These are phyloP conservation scores for Bryoerythrophyllum caledonicum DNA, from an alignment of 225 moss, liverwort and hornwort species.

Conservation along the genomic window DNA sequence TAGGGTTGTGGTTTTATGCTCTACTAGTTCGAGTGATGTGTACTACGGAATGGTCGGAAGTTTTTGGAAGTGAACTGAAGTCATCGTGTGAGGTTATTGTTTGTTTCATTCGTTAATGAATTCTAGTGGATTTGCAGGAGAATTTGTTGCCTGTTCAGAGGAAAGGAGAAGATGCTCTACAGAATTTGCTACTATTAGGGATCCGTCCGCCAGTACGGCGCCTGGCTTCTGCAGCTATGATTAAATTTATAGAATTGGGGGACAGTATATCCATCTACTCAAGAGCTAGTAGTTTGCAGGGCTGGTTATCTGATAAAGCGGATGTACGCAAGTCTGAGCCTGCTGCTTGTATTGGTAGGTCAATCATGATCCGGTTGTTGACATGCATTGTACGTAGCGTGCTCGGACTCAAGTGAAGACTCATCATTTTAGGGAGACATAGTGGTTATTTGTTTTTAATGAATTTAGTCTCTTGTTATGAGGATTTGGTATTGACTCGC, in stretches of 20 bases:
- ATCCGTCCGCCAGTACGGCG: conserved; percentile 90
- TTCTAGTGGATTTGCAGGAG: conserved; percentile 49
- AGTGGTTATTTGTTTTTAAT: not conserved
- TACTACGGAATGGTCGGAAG: not conserved
- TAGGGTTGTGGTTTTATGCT: conserved; percentile 7
- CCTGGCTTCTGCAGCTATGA: conserved; percentile 85
- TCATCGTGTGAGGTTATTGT: conserved; percentile 1
- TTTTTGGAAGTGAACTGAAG: not conserved
- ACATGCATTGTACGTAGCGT: conserved; percentile 10
- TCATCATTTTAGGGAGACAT: not conserved
- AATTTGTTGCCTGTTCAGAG: conserved; percentile 75
- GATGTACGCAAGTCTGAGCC: conserved; percentile 88
- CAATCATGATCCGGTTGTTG: not conserved
- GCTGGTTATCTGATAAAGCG: conserved; percentile 98
- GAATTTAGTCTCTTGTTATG: conserved; percentile 5
- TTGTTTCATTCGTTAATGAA: conserved; percentile 12
- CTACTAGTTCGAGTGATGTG: conserved; percentile 1
- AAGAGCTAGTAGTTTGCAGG: conserved; percentile 92
- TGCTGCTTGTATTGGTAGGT: conserved; percentile 77
- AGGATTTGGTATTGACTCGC: conserved; percentile 21
- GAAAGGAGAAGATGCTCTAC: conserved; percentile 93
- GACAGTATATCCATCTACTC: conserved; percentile 96
- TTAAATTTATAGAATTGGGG: conserved; percentile 86
- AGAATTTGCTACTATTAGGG: conserved; percentile 77
- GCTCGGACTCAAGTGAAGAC: not conserved